These are phyloP conservation scores for Pythium phragmiticola DNA, from an alignment of 352 stramenopile species.

Conservation along the genomic window DNA sequence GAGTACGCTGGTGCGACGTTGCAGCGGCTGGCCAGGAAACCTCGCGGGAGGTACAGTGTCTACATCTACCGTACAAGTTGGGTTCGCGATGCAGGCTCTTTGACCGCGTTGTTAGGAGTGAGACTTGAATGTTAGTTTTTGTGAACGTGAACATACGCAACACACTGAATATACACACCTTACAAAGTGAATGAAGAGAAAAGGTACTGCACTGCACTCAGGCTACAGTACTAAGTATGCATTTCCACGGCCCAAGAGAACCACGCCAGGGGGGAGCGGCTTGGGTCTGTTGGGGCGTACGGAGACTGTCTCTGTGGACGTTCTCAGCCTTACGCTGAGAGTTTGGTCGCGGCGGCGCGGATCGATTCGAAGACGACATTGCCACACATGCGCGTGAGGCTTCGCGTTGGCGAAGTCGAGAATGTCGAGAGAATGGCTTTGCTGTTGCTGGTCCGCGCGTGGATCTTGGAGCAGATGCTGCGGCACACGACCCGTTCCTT, in stretches of 20 bases:
- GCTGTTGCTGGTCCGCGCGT: not conserved
- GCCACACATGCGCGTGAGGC: slow-evolving; percentile 34
- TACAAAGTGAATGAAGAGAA: not conserved
- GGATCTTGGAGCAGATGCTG: slow-evolving; percentile 59
- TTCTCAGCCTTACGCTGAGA: slow-evolving; percentile 1
- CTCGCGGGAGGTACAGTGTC: no score
- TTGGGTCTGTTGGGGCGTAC: not conserved
- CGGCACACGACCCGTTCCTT: slow-evolving; percentile 46
- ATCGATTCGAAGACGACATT: slow-evolving; percentile 46
- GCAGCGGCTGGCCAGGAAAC: no score
- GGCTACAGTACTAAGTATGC: not conserved
- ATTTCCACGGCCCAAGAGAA: slow-evolving; percentile 1
- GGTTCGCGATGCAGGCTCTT: no score
- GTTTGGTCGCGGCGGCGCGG: slow-evolving; percentile 24
- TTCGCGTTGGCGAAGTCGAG: slow-evolving; percentile 14
- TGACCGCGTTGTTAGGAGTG: no score
- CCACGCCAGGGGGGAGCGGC: not conserved
- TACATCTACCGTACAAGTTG: no score
- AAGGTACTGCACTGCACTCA: not conserved
- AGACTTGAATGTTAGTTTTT: no score
- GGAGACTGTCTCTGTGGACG: not conserved
- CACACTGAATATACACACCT: no score
- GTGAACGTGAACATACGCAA: no score
- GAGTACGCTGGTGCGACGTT: not conserved
- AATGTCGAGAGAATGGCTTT: slow-evolving; percentile 22